Conservation (phyloP, 2,329 filamentous ascomycete genomes). For the Stachybotrys chartarum region DNA sequence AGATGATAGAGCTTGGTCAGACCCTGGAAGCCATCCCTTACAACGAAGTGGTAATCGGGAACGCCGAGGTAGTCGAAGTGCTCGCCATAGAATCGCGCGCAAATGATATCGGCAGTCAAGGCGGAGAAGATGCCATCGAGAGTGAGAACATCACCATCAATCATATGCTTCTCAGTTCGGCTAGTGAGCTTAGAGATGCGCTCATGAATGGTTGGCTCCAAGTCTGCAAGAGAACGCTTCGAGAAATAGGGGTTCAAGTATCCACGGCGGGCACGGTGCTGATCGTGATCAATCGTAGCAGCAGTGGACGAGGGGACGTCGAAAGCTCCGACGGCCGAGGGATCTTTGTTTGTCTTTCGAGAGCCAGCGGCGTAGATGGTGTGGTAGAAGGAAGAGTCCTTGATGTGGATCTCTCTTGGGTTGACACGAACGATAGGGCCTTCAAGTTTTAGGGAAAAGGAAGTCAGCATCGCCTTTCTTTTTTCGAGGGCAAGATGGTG, state of each 20-base stretch:
- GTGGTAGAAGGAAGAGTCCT: slow-evolving; percentile 15
- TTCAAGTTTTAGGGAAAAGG: neutral
- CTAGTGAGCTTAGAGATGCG: slow-evolving; percentile 4
- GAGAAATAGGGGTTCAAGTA: slow-evolving; percentile 16
- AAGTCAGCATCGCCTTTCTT: neutral
- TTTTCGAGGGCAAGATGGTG: neutral
- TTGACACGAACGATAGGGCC: slow-evolving; percentile 26
- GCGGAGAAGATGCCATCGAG: slow-evolving; percentile 11
- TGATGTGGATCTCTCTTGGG: slow-evolving; percentile 22
- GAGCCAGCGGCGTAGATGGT: slow-evolving; percentile 13
- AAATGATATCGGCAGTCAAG: slow-evolving; percentile 12
- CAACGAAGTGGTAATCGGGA: slow-evolving; percentile 4
- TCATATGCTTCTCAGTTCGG: slow-evolving; percentile 2
- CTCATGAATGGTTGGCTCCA: slow-evolving; percentile 11
- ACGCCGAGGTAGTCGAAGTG: slow-evolving; percentile 7
- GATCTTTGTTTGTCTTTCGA: slow-evolving; percentile 5
- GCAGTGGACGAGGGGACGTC: slow-evolving; percentile 4
- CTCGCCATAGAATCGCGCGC: slow-evolving; percentile 8
- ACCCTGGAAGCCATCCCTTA: slow-evolving; percentile 4
- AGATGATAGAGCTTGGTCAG: slow-evolving; percentile 5
- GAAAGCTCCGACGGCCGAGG: slow-evolving; percentile 2
- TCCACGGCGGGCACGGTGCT: slow-evolving; percentile 6
- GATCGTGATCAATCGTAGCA: slow-evolving; percentile 7
- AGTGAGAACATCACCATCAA: neutral
- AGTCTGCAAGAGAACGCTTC: slow-evolving; percentile 8